phyloP scores from a whole-genome alignment of 352 stramenopile genomes.

The Globisporangium radiosum region DNA sequence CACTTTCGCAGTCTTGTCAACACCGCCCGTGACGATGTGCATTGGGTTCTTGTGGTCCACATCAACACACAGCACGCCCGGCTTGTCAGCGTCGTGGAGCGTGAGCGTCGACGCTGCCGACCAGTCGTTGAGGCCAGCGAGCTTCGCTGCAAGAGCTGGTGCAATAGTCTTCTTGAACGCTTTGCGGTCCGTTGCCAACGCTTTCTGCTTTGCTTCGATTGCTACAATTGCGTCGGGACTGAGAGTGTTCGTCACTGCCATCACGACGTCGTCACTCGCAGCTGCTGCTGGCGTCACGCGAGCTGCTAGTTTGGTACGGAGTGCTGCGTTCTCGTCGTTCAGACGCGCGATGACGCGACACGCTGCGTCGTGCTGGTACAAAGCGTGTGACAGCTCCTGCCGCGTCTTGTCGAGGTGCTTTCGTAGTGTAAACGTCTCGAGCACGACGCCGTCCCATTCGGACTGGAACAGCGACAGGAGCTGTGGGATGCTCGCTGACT shows the following conservation, averaged over 20 bases:
- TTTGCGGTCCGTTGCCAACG: conserved; percentile 62
- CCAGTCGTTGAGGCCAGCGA: conserved; percentile 27
- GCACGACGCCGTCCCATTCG: conserved; percentile 92
- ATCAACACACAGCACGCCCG: conserved; percentile 51
- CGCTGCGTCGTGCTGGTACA: conserved; percentile 96
- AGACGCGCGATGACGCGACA: conserved; percentile 93
- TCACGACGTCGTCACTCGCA: conserved; percentile 53
- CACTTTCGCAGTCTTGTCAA: conserved; percentile 81
- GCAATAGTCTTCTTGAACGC: conserved; percentile 70
- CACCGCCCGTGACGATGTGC: conserved; percentile 60
- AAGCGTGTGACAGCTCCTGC: conserved; percentile 89
- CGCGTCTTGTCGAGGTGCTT: conserved; percentile 93
- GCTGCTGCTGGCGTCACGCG: conserved; percentile 9
- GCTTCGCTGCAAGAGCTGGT: conserved; percentile 31
- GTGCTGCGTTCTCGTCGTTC: conserved; percentile 62
- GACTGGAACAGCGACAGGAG: conserved; percentile 80
- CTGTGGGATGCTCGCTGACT: conserved; percentile 54
- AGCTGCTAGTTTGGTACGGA: conserved; percentile 28
- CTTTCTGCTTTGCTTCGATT: conserved; percentile 66
- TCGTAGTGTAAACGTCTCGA: conserved; percentile 94
- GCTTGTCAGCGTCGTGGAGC: conserved; percentile 67
- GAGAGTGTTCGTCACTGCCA: conserved; percentile 22
- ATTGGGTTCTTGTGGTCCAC: conserved; percentile 44
- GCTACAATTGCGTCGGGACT: conserved; percentile 35
- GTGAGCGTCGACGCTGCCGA: conserved; percentile 46